Conservation (phyloP, 139 green algal genomes). For the Chlamydomonas incerta region DNA sequence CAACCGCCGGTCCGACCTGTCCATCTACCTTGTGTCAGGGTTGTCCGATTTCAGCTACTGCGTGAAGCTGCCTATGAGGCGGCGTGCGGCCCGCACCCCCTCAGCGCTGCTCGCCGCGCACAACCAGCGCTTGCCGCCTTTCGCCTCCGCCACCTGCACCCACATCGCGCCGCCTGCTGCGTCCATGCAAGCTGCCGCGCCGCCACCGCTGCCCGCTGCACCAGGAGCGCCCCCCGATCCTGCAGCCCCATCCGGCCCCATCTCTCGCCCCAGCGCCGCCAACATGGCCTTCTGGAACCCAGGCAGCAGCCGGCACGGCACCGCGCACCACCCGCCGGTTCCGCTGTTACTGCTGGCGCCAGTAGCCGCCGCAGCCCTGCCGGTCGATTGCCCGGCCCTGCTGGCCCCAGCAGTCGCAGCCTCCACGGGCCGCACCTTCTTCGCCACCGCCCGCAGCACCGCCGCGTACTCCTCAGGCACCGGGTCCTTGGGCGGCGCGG, state of each 20-base stretch:
- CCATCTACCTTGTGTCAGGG: no score
- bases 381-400: no score
- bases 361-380: no score
- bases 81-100: neutral
- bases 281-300: neutral
- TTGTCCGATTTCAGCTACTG: no score
- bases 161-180: no score
- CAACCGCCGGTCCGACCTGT: no score
- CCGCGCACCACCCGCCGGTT: neutral
- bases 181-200: neutral
- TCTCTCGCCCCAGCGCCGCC: neutral
- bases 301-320: neutral
- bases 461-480: neutral
- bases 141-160: no score
- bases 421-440: neutral
- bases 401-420: no score
- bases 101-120: neutral
- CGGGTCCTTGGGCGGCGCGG: neutral
- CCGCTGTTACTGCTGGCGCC: no score
- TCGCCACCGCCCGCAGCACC: neutral
- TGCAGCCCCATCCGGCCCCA: no score
- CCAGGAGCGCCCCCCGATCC: no score
- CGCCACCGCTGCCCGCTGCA: neutral
- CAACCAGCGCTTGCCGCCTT: neutral
- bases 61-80: neutral